Evolutionary conservation across 352 stramenopile genomes (phyloP).

Genomic region (Pythium oligandrum): DNA sequence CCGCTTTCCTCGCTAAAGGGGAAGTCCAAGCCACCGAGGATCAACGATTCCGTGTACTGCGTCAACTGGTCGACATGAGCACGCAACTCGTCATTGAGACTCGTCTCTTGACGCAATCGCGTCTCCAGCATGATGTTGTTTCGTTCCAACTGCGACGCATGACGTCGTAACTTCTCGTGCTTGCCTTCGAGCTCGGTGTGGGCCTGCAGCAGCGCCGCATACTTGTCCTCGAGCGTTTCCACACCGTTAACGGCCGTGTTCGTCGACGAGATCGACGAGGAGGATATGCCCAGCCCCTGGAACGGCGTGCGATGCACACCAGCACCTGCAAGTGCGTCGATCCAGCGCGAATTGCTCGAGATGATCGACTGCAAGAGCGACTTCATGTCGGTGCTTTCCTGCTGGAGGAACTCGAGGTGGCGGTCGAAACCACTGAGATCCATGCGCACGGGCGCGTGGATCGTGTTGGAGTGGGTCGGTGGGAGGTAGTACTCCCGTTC

Average conservation of each 20-base stretch:
- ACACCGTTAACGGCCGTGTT: slow-evolving; percentile 15
- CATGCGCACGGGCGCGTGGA: slow-evolving; percentile 23
- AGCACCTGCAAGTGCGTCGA: slow-evolving; percentile 37
- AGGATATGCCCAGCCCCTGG: slow-evolving; percentile 19
- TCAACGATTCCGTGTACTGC: slow-evolving; percentile 63
- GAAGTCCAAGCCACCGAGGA: slow-evolving; percentile 19
- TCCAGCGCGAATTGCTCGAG: slow-evolving; percentile 67
- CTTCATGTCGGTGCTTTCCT: slow-evolving; percentile 69
- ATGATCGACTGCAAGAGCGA: slow-evolving; percentile 61
- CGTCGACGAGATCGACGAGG: slow-evolving; percentile 6
- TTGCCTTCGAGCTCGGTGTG: slow-evolving; percentile 54
- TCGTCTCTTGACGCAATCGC: slow-evolving; percentile 57
- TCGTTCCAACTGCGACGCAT: slow-evolving; percentile 46
- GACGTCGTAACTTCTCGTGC: slow-evolving; percentile 35
- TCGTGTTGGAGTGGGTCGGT: too few species aligned
- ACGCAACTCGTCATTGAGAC: slow-evolving; percentile 53
- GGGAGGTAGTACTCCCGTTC: too few species aligned
- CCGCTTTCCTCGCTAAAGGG: neutral
- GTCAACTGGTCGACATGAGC: slow-evolving; percentile 67
- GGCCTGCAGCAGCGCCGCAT: slow-evolving; percentile 38
- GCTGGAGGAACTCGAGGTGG: slow-evolving; percentile 62
- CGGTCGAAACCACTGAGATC: slow-evolving; percentile 58
- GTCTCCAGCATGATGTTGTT: slow-evolving; percentile 66
- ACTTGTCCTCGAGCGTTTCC: slow-evolving; percentile 41
- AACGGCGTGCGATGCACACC: slow-evolving; percentile 17